A percentile compares a stretch with the other conserved stretches of the same genome.
Conservation (phyloP, 2,329 filamentous ascomycete genomes). For the Botrytis fabae region DNA sequence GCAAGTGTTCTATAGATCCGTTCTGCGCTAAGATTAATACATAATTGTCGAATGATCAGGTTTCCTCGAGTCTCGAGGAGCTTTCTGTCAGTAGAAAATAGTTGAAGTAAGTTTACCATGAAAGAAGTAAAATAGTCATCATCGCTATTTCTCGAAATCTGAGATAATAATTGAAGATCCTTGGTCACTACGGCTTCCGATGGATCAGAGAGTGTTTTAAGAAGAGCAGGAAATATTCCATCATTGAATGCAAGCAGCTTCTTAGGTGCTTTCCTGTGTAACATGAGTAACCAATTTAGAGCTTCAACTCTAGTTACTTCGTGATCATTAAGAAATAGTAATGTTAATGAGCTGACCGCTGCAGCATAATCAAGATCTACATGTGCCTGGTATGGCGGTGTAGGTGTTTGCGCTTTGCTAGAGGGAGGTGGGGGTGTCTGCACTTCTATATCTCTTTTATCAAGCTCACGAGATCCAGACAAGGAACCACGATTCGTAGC, state of each 20-base stretch:
- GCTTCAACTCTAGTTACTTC: conserved; percentile 94
- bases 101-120: conserved; percentile 92
- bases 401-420: conserved; percentile 37
- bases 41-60: conserved; percentile 92
- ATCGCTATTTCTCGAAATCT: conserved; percentile 94
- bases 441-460: conserved; percentile 54
- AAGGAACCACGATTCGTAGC: conserved; percentile 42
- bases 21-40: conserved; percentile 88
- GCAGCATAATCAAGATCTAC: conserved; percentile 92
- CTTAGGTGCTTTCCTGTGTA: conserved; percentile 89
- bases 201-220: conserved; percentile 95
- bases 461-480: conserved; percentile 49
- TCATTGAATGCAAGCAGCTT: conserved; percentile 96
- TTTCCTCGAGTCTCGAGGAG: conserved; percentile 91
- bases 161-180: conserved; percentile 88
- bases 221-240: conserved; percentile 89
- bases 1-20: conserved; percentile 94
- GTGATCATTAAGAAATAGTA: conserved; percentile 94
- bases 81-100: conserved; percentile 92
- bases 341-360: conserved; percentile 86
- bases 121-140: conserved; percentile 98
- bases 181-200: conserved; percentile 94
- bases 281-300: conserved; percentile 94
- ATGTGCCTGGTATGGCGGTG: conserved; percentile 49
- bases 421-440: conserved; percentile 48